Conservation (phyloP, 2,329 filamentous ascomycete species). For the Chrysoporthe deuterocubensis region DNA sequence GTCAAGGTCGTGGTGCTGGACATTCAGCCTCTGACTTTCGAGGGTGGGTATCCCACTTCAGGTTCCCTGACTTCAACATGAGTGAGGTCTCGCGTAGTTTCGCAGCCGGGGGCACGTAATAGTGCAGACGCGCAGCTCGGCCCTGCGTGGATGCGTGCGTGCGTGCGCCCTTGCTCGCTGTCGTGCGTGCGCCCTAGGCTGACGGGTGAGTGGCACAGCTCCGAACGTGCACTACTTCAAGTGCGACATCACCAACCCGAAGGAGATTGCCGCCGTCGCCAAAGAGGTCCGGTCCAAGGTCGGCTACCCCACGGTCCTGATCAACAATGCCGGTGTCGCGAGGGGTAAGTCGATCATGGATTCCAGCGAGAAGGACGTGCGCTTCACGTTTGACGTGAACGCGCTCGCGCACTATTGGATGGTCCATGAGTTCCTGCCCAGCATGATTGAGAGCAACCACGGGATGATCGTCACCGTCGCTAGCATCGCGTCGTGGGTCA, state of each 20-base stretch:
- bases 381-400: slow-evolving; percentile 74
- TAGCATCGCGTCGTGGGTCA: slow-evolving; percentile 63
- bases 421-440: slow-evolving; percentile 68
- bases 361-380: slow-evolving; percentile 59
- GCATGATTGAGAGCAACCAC: slow-evolving; percentile 66
- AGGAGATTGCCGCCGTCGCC: slow-evolving; percentile 56
- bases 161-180: slow-evolving; percentile 12
- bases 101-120: neutral
- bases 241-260: slow-evolving; percentile 68
- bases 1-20: slow-evolving; percentile 75
- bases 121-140: neutral
- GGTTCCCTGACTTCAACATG: neutral
- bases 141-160: too few species aligned
- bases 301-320: slow-evolving; percentile 69
- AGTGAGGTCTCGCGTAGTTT: neutral
- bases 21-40: slow-evolving; percentile 63
- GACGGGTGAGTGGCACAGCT: slow-evolving; percentile 31
- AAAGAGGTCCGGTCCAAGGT: slow-evolving; percentile 56
- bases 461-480: slow-evolving; percentile 76
- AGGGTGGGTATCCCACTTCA: slow-evolving; percentile 42
- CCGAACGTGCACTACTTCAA: slow-evolving; percentile 68
- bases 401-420: slow-evolving; percentile 69
- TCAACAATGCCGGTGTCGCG: slow-evolving; percentile 73
- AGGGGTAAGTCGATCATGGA: slow-evolving; percentile 66
- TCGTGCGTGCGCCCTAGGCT: slow-evolving; percentile 29